Evolutionary conservation across 805 yeast species (phyloP).

Genomic region (Isabelozyma pseudorhagii): DNA sequence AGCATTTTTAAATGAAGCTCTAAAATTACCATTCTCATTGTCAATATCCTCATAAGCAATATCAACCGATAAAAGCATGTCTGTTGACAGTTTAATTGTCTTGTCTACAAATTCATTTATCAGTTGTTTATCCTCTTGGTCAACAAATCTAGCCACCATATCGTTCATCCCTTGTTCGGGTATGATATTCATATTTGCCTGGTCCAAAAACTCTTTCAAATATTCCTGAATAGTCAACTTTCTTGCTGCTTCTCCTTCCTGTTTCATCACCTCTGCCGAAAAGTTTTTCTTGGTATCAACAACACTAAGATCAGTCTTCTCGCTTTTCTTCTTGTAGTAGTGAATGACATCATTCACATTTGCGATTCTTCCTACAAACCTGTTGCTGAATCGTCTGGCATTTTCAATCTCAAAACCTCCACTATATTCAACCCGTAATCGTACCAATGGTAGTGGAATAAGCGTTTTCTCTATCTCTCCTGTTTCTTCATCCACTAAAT

Average conservation of each 20-base stretch:
- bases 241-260: conserved; percentile 10
- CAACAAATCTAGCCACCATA: conserved; percentile 70
- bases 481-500: conserved; percentile 18
- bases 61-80: conserved; percentile 43
- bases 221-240: conserved; percentile 14
- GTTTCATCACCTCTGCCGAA: conserved; percentile 12
- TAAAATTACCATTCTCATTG: conserved; percentile 22
- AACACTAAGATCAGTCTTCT: not conserved
- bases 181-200: conserved; percentile 63
- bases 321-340: conserved; percentile 53
- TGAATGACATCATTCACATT: conserved; percentile 84
- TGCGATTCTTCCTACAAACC: conserved; percentile 89
- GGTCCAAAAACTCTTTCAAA: conserved; percentile 51
- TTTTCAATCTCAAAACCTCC: conserved; percentile 93
- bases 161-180: conserved; percentile 72
- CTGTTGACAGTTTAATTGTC: conserved; percentile 53
- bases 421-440: conserved; percentile 82
- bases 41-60: conserved; percentile 37
- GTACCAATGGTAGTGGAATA: conserved; percentile 74
- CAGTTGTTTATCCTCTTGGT: conserved; percentile 77
- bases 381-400: conserved; percentile 81
- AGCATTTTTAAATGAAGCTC: conserved; percentile 40
- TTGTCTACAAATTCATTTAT: conserved; percentile 59
- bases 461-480: conserved; percentile 3
- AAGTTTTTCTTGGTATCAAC: conserved; percentile 10